phyloP scores from a whole-genome alignment of 192 early-diverging fungal genomes.

The Coemansia sp. region DNA sequence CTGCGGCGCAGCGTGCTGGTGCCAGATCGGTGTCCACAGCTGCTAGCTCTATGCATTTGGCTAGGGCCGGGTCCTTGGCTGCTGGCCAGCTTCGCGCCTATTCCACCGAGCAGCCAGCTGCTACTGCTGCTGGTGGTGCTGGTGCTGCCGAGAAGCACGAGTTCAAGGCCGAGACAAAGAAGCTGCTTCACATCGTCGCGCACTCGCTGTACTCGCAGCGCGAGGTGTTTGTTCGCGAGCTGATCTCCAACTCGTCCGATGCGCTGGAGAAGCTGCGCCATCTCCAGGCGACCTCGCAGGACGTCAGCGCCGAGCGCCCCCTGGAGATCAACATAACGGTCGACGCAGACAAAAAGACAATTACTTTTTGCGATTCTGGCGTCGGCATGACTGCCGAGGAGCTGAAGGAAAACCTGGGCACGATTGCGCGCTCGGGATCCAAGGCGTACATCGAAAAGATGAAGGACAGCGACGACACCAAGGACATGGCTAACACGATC shows the following conservation, averaged over 20 bases:
- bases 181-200: slow-evolving; percentile 92
- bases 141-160: slow-evolving; percentile 62
- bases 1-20: background rate
- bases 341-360: slow-evolving; percentile 67
- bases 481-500: slow-evolving; percentile 65
- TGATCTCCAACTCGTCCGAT: slow-evolving; percentile 95
- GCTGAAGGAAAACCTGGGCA: slow-evolving; percentile 89
- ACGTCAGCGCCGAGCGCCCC: slow-evolving; percentile 72
- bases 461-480: slow-evolving; percentile 40
- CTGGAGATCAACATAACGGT: slow-evolving; percentile 82
- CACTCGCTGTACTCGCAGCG: slow-evolving; percentile 93
- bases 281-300: slow-evolving; percentile 71
- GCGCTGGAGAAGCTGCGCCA: slow-evolving; percentile 94
- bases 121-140: too few relatives aligned
- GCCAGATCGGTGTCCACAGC: background rate
- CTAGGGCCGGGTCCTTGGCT: too few relatives aligned
- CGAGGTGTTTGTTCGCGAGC: slow-evolving; percentile 96
- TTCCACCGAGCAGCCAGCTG: slow-evolving; percentile 17
- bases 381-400: slow-evolving; percentile 93
- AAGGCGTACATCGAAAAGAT: slow-evolving; percentile 75
- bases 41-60: background rate
- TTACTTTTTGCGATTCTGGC: slow-evolving; percentile 89
- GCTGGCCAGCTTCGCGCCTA: slow-evolving; percentile 28
- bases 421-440: slow-evolving; percentile 97
- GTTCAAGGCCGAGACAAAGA: slow-evolving; percentile 86